These are phyloP conservation scores for Golubevia sp. DNA, from an alignment of 1,284 basidiomycete genomes.

Conservation along the genomic window DNA sequence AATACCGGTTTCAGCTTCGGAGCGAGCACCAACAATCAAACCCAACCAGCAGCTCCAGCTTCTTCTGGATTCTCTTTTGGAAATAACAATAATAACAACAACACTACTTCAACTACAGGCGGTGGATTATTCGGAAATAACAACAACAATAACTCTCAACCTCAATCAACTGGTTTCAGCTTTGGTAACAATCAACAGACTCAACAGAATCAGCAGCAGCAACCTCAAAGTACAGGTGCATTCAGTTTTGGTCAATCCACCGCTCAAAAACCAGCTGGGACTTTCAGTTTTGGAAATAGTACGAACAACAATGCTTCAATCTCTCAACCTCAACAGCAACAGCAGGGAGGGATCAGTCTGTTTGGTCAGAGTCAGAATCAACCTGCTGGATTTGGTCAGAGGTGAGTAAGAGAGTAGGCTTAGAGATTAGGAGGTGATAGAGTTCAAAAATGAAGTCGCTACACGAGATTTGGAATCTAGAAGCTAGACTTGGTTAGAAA, in stretches of 20 bases:
- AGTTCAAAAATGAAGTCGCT: too few relatives aligned
- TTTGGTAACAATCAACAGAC: too few relatives aligned
- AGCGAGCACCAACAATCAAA: slow-evolving; percentile 10
- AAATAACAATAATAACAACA: slow-evolving; percentile 2
- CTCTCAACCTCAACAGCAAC: too few relatives aligned
- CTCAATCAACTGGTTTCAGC: neutral
- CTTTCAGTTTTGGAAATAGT: neutral
- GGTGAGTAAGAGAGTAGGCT: too few relatives aligned
- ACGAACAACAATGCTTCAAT: neutral
- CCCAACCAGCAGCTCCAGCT: neutral
- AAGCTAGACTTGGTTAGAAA: too few relatives aligned
- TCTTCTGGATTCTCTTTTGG: slow-evolving; percentile 17
- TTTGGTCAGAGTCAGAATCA: slow-evolving; percentile 4
- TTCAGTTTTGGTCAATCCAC: slow-evolving; percentile 21
- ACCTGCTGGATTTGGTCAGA: too few relatives aligned
- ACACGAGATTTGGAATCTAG: too few relatives aligned
- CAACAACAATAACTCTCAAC: too few relatives aligned
- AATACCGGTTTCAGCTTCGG: slow-evolving; percentile 29
- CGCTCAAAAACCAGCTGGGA: neutral
- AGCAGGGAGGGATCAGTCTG: too few relatives aligned
- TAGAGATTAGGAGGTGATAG: too few relatives aligned
- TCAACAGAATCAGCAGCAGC: slow-evolving; percentile 5
- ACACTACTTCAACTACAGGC: neutral
- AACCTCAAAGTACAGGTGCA: slow-evolving; percentile 12
- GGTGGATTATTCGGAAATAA: slow-evolving; percentile 4